phyloP scores from a whole-genome alignment of 768 basidiomycete genomes.

The Phylloporus arenicola region DNA sequence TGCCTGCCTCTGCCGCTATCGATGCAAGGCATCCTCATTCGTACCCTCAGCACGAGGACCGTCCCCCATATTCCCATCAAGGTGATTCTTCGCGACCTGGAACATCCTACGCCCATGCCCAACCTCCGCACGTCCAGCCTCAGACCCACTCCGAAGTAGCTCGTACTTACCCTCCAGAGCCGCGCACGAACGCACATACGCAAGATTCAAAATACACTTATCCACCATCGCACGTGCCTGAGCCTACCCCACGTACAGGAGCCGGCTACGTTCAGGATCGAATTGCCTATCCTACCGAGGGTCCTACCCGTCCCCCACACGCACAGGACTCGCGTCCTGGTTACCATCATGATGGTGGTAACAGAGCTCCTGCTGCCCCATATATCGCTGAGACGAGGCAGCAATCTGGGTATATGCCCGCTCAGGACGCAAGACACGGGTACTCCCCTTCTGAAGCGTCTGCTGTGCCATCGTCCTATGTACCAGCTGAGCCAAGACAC shows the following conservation, averaged over 20 bases:
- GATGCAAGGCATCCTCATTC: conserved; percentile 21
- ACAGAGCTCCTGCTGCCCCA: conserved; percentile 1
- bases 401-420: conserved; percentile 14
- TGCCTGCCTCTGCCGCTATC: conserved; percentile 11
- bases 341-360: conserved; percentile 10
- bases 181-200: conserved; percentile 18
- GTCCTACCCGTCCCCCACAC: conserved; percentile 10
- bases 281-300: conserved; percentile 11
- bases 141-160: conserved; percentile 15
- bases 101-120: conserved; percentile 17
- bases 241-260: conserved; percentile 12
- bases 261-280: conserved; percentile 18
- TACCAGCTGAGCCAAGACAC: conserved; percentile 18
- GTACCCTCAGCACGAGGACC: conserved; percentile 19
- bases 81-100: conserved; percentile 16
- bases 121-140: conserved; percentile 7
- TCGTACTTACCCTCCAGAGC: conserved; percentile 16
- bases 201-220: conserved; percentile 22
- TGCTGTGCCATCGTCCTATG: conserved; percentile 12
- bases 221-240: conserved; percentile 15
- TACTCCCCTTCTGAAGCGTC: conserved; percentile 17
- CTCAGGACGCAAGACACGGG: conserved; percentile 19
- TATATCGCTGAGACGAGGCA: conserved; percentile 20
- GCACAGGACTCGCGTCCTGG: conserved; percentile 17
- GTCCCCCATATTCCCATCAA: conserved; percentile 17